Evolutionary conservation across 345 rosid genomes (phyloP).

Genomic region (Hibiscus tridactylites): DNA sequence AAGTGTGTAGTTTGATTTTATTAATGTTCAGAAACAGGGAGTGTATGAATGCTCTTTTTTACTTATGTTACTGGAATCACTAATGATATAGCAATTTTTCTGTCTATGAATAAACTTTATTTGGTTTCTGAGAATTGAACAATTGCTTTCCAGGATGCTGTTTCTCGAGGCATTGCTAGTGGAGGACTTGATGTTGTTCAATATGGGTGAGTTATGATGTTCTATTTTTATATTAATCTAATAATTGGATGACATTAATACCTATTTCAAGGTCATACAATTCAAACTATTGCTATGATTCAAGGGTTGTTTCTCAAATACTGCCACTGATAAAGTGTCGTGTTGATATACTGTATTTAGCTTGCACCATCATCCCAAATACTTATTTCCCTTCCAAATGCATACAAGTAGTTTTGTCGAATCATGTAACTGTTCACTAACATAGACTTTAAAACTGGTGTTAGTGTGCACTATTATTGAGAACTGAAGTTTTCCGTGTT

Average conservation of each 20-base stretch:
- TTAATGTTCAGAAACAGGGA: neutral
- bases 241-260: neutral
- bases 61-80: neutral
- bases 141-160: conserved; percentile 62
- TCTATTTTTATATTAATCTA: neutral
- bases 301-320: neutral
- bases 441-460: too few species aligned
- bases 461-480: neutral
- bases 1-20: neutral
- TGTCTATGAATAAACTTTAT: neutral
- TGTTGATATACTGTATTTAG: too few species aligned
- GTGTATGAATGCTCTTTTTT: neutral
- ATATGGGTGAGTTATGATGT: conserved; percentile 60
- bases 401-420: too few species aligned
- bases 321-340: neutral
- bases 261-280: neutral
- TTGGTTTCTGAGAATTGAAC: conserved; percentile 14
- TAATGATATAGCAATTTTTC: neutral
- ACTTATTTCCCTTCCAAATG: too few species aligned
- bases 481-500: neutral
- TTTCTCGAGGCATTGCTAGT: conserved; percentile 68
- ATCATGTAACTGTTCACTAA: too few species aligned
- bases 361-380: too few species aligned
- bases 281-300: neutral
- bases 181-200: conserved; percentile 77